Base-by-base conservation (phyloP, 768 basidiomycete genomes). In the Leccinum pellstonianum region DNA sequence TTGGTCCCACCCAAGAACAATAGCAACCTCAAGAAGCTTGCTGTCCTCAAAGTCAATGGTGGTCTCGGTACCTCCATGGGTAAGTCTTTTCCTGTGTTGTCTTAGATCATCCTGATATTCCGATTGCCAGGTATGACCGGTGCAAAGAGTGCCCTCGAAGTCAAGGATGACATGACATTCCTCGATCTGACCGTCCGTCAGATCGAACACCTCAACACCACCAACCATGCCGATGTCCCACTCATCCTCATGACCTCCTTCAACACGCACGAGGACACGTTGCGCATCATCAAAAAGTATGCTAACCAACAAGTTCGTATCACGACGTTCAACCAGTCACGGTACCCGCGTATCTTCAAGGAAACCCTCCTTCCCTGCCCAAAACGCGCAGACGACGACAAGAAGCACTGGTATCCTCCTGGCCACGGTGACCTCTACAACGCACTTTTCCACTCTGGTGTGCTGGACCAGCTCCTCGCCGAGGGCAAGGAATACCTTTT, bases 201-300 rank as follows among this genome's bases (percentile, higher is more conserved):
- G 73, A 83, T 87, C 62, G 86, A 90, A 77, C 88, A 88, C 68
- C 81, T 87, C 66, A 88, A 87, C 76, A 81, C 81, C 31, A 75
- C 77, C 50, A 75, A 81, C 77, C 77, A 79, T 58, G 83, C 82
- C 70, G 86, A 89, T 74, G 88, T 90, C 55, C 88, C 88, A 1
- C 85, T 90, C 71, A 87, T 90, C 73, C 82, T 90, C 66, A 90
- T 90, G 87, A 90, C 88, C 68, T 88, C 87, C 54, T 90, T 90
- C 79, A 90, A 90, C 77, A 90, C 87, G 8, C 86, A 88, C 71
- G 88, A 89, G 25, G 87, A 90, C 71, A 90, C 87, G 17, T 79
- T 86, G 29, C 83, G 88, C 50, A 86, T 90, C 76, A 88, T 90
- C 71, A 88, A 88, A 73, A 90, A 90, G 75, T 90, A 90, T 75